phyloP scores from a whole-genome alignment of 2,329 filamentous ascomycete species.

The Ophiostoma australiae region DNA sequence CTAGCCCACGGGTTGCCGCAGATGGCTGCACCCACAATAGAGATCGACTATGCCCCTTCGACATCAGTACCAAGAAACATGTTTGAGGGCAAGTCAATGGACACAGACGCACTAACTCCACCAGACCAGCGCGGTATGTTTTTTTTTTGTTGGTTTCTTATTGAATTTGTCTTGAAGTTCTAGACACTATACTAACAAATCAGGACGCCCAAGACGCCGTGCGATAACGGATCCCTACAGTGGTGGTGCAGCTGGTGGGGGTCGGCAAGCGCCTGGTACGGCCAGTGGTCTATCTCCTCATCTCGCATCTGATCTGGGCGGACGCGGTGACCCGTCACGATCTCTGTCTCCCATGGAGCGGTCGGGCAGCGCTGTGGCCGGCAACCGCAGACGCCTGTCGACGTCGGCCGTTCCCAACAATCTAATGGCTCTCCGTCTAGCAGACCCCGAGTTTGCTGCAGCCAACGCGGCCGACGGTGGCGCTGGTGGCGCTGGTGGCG shows the following conservation, averaged over 20 bases:
- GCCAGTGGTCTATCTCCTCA: slow-evolving; percentile 46
- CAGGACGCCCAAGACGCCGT: slow-evolving; percentile 49
- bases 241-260: slow-evolving; percentile 38
- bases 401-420: slow-evolving; percentile 60
- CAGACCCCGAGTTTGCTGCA: slow-evolving; percentile 78
- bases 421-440: slow-evolving; percentile 78
- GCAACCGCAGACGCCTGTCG: slow-evolving; percentile 54
- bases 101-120: slow-evolving; percentile 76
- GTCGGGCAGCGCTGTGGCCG: slow-evolving; percentile 44
- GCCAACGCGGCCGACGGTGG: slow-evolving; percentile 54
- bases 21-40: slow-evolving; percentile 91
- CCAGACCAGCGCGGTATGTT: slow-evolving; percentile 59
- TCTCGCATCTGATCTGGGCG: slow-evolving; percentile 34
- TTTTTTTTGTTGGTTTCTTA: not conserved
- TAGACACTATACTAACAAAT: slow-evolving; percentile 13
- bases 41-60: slow-evolving; percentile 83
- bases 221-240: slow-evolving; percentile 59
- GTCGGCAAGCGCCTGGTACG: slow-evolving; percentile 39
- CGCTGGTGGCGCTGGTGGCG: slow-evolving; percentile 48
- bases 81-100: slow-evolving; percentile 60
- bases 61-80: slow-evolving; percentile 57
- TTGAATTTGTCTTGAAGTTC: not conserved
- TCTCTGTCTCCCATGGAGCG: slow-evolving; percentile 58
- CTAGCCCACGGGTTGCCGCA: slow-evolving; percentile 60
- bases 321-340: slow-evolving; percentile 46